phyloP scores from a whole-genome alignment of 495 filamentous ascomycete genomes.

The Ramalina intermedia region DNA sequence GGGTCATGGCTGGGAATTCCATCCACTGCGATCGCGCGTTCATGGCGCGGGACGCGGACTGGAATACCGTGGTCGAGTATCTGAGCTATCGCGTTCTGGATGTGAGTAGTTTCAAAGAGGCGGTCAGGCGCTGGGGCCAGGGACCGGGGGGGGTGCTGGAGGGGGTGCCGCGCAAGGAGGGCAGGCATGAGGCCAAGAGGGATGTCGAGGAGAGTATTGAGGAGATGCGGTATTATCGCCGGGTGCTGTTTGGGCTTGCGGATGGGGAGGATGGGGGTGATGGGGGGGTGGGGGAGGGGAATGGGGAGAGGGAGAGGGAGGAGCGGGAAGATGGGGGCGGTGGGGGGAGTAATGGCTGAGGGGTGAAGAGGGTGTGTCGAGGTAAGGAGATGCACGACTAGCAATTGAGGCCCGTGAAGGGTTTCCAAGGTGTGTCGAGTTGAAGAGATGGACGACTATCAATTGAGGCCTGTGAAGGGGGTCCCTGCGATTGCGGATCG shows the following conservation, averaged over 20 bases:
- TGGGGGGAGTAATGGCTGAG: too few species aligned
- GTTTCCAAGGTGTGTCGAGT: background rate
- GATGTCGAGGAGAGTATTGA: slow-evolving; percentile 89
- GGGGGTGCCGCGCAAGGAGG: background rate
- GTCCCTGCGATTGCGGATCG: too few species aligned
- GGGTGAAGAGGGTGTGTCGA: too few species aligned
- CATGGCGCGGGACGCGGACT: slow-evolving; percentile 50
- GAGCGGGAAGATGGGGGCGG: background rate
- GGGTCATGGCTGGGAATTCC: slow-evolving; percentile 76
- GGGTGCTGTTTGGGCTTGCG: background rate
- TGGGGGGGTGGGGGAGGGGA: background rate
- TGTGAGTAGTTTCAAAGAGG: background rate
- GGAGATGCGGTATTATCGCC: slow-evolving; percentile 72
- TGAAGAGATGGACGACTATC: too few species aligned
- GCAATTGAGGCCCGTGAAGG: too few species aligned
- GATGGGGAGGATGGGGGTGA: background rate
- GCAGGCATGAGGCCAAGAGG: background rate
- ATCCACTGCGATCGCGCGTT: slow-evolving; percentile 85
- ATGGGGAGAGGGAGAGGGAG: background rate
- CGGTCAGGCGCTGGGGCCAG: background rate
- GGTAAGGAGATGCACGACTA: too few species aligned
- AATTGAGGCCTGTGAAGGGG: too few species aligned
- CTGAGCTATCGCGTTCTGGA: slow-evolving; percentile 79
- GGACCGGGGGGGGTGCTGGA: slow-evolving; percentile 15
- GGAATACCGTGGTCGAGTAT: slow-evolving; percentile 53